Base-by-base conservation (phyloP, 108 stramenopile species). In the Stephanodiscus triporus region DNA sequence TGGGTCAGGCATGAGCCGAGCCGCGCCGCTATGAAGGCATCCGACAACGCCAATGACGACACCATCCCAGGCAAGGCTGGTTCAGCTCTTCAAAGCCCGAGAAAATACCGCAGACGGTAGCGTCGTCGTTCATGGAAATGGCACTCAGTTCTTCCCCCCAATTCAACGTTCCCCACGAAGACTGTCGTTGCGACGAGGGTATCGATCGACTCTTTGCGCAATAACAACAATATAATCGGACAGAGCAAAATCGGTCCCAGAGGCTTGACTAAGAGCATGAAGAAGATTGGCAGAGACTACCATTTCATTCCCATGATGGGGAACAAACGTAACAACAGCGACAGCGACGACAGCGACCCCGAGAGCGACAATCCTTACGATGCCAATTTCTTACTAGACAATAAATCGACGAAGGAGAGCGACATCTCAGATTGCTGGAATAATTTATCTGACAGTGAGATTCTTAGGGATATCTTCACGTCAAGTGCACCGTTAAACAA, bases 41-140 rank as follows among this genome's bases (percentile, higher is more conserved):
- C n/a, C n/a, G n/a, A n/a, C n/a, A 49, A n/a, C 16, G 48, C 48
- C 48, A 16, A 49, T 49, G 48, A 49, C 2, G 48, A 6, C 48
- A 49, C 66, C 66, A 50, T 66, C 66, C 0, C 55, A 50, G n/a
- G 17, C 67, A 68, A 56, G 51, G 30, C 49, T 68, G 26, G 26
- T 68, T 27, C 51, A 68, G 40, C 40, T 63, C 17, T 63, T 38
- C 36, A 38, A 22, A 0, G 16, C 37, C 0, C 42, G 62, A 8
- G 22, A 68, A 9, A 34, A 36, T 50, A 55, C 32, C 67, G 19
- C 51, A 27, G 66, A 34, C 27, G 37, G 27, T 20, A 66, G 49
- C 20, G 34, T 8, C 50, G 20, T 43, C 32, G 49, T 32, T 34
- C 42, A 48, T 32, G 51, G 67, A 2, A 68, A 55, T 32, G 48